These are phyloP conservation scores for Clonostachys sp. DNA, from an alignment of 2,329 filamentous ascomycete species.

Conservation along the genomic window DNA sequence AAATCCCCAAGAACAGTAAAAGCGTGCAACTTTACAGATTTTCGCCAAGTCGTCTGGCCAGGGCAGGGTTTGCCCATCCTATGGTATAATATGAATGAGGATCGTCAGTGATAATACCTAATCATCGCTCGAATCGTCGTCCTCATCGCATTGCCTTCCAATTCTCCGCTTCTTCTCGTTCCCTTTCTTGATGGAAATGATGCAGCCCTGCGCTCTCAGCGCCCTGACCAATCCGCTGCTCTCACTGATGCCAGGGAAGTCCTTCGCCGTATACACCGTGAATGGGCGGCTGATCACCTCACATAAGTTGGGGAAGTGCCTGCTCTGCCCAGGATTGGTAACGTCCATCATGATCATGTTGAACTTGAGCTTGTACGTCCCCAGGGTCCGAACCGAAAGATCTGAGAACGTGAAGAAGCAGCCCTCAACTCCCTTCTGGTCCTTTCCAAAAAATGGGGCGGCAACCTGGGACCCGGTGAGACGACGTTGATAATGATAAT, in stretches of 20 bases:
- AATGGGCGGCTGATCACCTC: constrained; percentile 65
- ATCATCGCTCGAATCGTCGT: constrained; percentile 23
- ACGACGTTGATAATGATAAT: constrained; percentile 67
- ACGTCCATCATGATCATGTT: constrained; percentile 69
- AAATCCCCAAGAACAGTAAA: too few relatives aligned
- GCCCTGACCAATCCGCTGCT: constrained; percentile 70
- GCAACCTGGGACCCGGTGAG: constrained; percentile 78
- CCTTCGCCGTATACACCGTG: constrained; percentile 77
- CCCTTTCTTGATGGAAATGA: constrained; percentile 83
- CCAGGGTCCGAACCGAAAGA: constrained; percentile 73
- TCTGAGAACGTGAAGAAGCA: constrained; percentile 87
- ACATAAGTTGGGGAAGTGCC: constrained; percentile 43
- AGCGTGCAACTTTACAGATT: too few relatives aligned
- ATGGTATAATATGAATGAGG: too few relatives aligned
- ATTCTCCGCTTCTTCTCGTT: constrained; percentile 56
- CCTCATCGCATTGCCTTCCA: not conserved
- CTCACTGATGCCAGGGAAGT: constrained; percentile 79
- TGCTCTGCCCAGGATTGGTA: constrained; percentile 36
- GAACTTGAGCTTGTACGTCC: constrained; percentile 71
- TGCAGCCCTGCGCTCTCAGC: constrained; percentile 74
- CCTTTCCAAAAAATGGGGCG: constrained; percentile 70
- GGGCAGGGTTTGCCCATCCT: too few relatives aligned
- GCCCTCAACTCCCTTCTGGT: constrained; percentile 68
- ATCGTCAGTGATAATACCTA: constrained; percentile 9
- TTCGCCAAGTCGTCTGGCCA: too few relatives aligned